These are phyloP conservation scores for Colletotrichum chlorophyti DNA, from an alignment of 2,329 filamentous ascomycete genomes.

Conservation along the genomic window DNA sequence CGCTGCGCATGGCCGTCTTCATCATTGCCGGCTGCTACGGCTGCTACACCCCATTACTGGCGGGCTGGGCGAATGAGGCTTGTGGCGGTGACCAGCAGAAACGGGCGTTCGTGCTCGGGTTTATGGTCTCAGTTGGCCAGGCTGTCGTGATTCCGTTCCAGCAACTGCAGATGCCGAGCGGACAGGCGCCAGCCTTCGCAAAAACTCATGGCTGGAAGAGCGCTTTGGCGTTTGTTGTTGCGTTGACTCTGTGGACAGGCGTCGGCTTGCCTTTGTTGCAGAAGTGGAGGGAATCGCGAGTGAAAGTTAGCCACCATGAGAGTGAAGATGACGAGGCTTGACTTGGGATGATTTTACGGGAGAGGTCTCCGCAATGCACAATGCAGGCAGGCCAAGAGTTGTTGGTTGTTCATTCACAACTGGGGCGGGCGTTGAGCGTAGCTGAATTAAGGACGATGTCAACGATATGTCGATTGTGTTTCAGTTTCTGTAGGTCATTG, in stretches of 20 bases:
- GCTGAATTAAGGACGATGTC: too few relatives aligned
- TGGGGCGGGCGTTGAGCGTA: too few relatives aligned
- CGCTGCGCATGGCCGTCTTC: slow-evolving; percentile 45
- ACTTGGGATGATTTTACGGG: not conserved
- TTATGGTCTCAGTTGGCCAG: slow-evolving; percentile 45
- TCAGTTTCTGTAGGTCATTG: too few relatives aligned
- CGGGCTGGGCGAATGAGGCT: slow-evolving; percentile 47
- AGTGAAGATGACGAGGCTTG: slow-evolving; percentile 17
- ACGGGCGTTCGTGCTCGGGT: slow-evolving; percentile 46
- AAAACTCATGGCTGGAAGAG: slow-evolving; percentile 45
- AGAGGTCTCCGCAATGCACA: not conserved
- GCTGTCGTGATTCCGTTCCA: slow-evolving; percentile 47
- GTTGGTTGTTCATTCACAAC: too few relatives aligned
- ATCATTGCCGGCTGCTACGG: slow-evolving; percentile 48
- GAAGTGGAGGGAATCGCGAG: slow-evolving; percentile 27
- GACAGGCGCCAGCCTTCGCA: slow-evolving; percentile 41
- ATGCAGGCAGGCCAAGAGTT: too few relatives aligned
- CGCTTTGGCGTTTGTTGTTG: slow-evolving; percentile 39
- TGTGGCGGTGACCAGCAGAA: slow-evolving; percentile 51
- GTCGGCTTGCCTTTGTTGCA: slow-evolving; percentile 37
- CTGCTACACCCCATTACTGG: slow-evolving; percentile 48
- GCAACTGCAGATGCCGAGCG: slow-evolving; percentile 44
- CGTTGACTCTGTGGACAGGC: slow-evolving; percentile 42
- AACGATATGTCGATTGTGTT: too few relatives aligned
- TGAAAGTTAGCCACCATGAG: slow-evolving; percentile 11